Percentiles rank a stretch among this genome's conserved stretches.
Conservation (phyloP, 306 rosid genomes). For the Vicia sativa region DNA sequence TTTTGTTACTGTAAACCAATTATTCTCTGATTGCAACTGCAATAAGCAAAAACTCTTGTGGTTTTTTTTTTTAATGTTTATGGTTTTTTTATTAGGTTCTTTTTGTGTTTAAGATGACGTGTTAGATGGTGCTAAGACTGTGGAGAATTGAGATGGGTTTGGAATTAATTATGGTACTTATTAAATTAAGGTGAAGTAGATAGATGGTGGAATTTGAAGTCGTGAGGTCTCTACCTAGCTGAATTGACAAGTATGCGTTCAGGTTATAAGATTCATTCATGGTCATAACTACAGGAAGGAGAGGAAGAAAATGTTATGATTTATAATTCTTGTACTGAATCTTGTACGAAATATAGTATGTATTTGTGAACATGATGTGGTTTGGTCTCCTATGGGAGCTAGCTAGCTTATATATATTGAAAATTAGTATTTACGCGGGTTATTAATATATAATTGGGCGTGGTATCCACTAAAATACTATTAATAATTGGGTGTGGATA, state of each 20-base stretch:
- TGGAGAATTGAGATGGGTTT: constrained; percentile 25
- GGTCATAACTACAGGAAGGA: not conserved
- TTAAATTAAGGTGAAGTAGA: not conserved
- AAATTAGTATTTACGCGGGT: not conserved
- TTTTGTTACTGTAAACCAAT: no score
- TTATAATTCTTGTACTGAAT: not conserved
- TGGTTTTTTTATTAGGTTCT: constrained; percentile 14
- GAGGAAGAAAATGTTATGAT: constrained; percentile 7
- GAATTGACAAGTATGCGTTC: not conserved
- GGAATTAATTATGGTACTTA: constrained; percentile 21
- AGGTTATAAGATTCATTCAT: not conserved
- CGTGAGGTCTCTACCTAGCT: not conserved
- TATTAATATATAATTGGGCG: not conserved
- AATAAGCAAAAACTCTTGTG: no score
- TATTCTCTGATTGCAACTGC: no score
- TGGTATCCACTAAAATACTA: no score
- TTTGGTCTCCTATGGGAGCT: not conserved
- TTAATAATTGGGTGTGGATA: not conserved
- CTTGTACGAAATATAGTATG: not conserved
- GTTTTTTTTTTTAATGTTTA: not conserved
- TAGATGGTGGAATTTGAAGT: not conserved
- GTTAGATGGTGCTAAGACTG: constrained; percentile 12
- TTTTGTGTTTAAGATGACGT: not conserved
- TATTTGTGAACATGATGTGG: not conserved
- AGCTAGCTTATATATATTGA: not conserved